phyloP scores from a whole-genome alignment of 306 rosid species.

The Lathyrus oleraceus region DNA sequence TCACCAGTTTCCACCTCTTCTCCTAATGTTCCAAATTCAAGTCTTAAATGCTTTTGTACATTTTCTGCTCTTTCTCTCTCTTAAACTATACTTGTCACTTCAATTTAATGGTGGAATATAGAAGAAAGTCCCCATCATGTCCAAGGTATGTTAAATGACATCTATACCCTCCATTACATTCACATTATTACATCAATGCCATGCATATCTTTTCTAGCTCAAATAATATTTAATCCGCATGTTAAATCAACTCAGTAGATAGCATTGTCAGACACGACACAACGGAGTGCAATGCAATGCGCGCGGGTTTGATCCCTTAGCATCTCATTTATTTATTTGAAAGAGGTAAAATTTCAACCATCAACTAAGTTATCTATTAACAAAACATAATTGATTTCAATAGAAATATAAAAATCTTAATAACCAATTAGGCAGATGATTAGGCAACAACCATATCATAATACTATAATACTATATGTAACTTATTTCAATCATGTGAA shows the following conservation, averaged over 20 bases:
- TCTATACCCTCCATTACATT: conserved; percentile 30
- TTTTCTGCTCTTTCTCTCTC: conserved; percentile 31
- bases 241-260: too few relatives aligned
- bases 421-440: background rate
- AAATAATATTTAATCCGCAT: too few relatives aligned
- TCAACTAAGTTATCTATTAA: too few relatives aligned
- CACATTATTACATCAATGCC: conserved; percentile 33
- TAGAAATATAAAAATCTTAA: conserved; percentile 2
- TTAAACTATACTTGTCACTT: conserved; percentile 33
- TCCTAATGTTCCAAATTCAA: conserved; percentile 57
- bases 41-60: conserved; percentile 61
- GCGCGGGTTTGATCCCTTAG: too few relatives aligned
- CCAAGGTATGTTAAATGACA: conserved; percentile 34
- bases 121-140: conserved; percentile 48
- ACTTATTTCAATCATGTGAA: background rate
- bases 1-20: conserved; percentile 57
- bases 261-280: too few relatives aligned
- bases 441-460: conserved; percentile 2
- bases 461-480: background rate
- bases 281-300: too few relatives aligned
- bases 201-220: too few relatives aligned
- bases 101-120: conserved; percentile 46
- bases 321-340: too few relatives aligned
- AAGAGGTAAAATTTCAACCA: too few relatives aligned
- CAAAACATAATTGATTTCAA: background rate